Evolutionary conservation across 2,329 filamentous ascomycete genomes (phyloP).

Genomic region (Aureobasidium lini): DNA sequence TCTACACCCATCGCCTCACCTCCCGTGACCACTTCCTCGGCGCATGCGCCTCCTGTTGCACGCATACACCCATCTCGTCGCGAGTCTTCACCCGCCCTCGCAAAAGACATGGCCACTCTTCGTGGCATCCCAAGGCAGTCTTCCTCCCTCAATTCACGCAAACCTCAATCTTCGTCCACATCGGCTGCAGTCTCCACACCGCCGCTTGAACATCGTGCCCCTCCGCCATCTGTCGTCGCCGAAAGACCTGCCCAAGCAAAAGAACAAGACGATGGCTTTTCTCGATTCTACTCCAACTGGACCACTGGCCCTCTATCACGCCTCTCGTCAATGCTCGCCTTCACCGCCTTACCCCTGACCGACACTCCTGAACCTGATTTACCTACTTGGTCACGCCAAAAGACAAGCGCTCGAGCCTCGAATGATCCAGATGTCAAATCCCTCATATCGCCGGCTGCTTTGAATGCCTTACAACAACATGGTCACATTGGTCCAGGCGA

Average conservation of each 20-base stretch:
- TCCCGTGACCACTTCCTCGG: neutral
- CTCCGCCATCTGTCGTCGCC: conserved; percentile 22
- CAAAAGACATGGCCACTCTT: conserved; percentile 31
- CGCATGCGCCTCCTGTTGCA: neutral
- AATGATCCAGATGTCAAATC: conserved; percentile 64
- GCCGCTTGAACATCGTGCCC: neutral
- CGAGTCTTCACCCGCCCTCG: conserved; percentile 29
- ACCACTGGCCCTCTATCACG: conserved; percentile 84
- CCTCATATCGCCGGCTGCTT: conserved; percentile 77
- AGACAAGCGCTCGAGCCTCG: conserved; percentile 24
- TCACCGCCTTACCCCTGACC: conserved; percentile 75
- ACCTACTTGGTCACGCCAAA: conserved; percentile 21
- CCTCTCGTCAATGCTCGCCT: conserved; percentile 83
- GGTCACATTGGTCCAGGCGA: conserved; percentile 48
- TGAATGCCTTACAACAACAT: conserved; percentile 59
- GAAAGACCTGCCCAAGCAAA: neutral
- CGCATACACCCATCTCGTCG: conserved; percentile 17
- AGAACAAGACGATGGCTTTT: conserved; percentile 59
- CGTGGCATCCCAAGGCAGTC: conserved; percentile 28
- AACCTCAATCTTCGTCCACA: neutral
- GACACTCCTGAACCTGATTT: conserved; percentile 20
- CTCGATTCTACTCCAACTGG: conserved; percentile 75
- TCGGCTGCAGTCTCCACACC: neutral
- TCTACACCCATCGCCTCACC: neutral
- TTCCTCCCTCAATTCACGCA: conserved; percentile 14